phyloP scores from a whole-genome alignment of 176 grass and related monocot species.

The Aegilops bicornis region DNA sequence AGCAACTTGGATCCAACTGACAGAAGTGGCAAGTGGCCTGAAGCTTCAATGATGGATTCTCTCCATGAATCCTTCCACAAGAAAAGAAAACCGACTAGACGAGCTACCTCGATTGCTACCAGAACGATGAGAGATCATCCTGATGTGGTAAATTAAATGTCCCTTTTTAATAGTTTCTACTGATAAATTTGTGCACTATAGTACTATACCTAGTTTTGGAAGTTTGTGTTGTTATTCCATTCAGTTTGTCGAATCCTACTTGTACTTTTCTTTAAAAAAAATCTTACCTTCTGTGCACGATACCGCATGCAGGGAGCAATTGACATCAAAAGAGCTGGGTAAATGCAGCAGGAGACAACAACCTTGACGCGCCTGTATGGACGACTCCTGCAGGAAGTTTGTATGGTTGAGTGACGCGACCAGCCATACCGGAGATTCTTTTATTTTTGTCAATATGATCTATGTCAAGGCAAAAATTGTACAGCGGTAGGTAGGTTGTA shows the following conservation, averaged over 20 bases:
- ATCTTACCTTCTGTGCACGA: background rate
- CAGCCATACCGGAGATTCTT: background rate
- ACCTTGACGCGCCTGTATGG: background rate
- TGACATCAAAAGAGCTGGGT: conserved; percentile 43
- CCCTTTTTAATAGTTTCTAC: background rate
- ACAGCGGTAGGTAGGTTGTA: background rate
- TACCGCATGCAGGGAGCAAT: background rate
- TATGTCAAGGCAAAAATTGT: conserved; percentile 23
- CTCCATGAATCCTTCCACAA: conserved; percentile 58
- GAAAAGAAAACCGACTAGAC: conserved; percentile 50
- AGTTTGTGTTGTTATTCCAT: background rate
- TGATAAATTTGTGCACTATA: background rate
- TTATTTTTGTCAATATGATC: conserved; percentile 13
- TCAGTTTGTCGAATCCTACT: background rate
- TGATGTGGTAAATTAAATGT: conserved; percentile 45
- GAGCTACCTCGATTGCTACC: background rate
- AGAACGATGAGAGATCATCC: conserved; percentile 18
- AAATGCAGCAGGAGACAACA: conserved; percentile 36
- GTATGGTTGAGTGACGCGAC: background rate
- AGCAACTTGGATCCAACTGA: conserved; percentile 73
- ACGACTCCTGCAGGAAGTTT: conserved; percentile 9
- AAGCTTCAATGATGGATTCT: conserved; percentile 58
- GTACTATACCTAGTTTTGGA: background rate
- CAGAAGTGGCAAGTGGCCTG: conserved; percentile 62
- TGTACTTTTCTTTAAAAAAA: background rate